Evolutionary conservation across 2,329 filamentous ascomycete genomes (phyloP), one percentile per base, ranked within the genome.

Genomic region (Calonectria pseudoturangicola): DNA sequence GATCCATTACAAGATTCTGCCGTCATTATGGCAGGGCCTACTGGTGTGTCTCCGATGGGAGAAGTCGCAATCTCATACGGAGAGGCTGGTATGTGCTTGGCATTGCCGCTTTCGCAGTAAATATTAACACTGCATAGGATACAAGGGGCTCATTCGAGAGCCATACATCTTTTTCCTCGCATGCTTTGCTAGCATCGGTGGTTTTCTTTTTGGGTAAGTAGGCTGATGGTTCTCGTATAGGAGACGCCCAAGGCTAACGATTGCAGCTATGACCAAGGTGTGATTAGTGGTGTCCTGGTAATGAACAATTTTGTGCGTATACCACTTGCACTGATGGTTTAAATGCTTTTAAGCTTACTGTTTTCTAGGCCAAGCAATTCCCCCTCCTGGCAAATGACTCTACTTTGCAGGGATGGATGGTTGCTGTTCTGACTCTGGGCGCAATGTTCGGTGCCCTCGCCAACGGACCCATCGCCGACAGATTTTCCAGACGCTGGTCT

Each of bases 391-490:
- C 68, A 16, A 70, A 39, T 30, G 60, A 70, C 21, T 47, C 21
- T 41, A 70, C 68, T 2, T 18, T 70, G 12, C 68, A 70, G 39
- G 68, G 68, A 58, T 66, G 60, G 86, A 87, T 87, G 67, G 85
- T 87, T 6, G 87, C 87, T 16, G 85, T 84, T 2, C 76, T 88
- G 4, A 76, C 87, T 10, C 79, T 88, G 0, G 80, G 85, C 70
- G 86, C 86, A 18, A 87, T 85, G 85, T 80, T 86, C 62, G 86
- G 87, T 13, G 87, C 86, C 4, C 80, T 88, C 30, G 64, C 80
- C 64, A 83, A 83, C 71, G 83, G 83, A 2, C 80, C 84, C 3
- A 72, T 82, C 9, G 79, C 80, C 36, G 80, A 82, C 63, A 73
- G 72, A 5, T 51, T 82, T 8, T 77, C 74, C 2, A 73, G 80